Base-by-base conservation (phyloP, 192 early-diverging fungal species). In the Backusella tuberculispora region DNA sequence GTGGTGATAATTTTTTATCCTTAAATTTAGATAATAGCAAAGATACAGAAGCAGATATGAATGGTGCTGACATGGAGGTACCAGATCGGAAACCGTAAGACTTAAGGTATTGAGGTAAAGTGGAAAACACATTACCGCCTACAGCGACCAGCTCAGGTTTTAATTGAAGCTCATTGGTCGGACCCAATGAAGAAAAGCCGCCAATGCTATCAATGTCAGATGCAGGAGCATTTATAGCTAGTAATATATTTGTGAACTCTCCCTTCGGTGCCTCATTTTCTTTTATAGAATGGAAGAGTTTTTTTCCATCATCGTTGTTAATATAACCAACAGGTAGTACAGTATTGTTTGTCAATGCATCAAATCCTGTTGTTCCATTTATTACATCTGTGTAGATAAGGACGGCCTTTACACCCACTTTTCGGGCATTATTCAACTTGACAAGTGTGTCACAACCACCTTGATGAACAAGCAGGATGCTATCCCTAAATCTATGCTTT, bases 181-280 rank as follows among this genome's bases (percentile, higher is more conserved):
- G 89, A 1, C 96, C 96, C 71, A 86, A 86, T 14, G 91, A 91
- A 12, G 92, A 92, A 69, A 92, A 94, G 26, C 66, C 48, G 13
- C 93, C 92, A 14, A 95, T 79, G 5, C 38, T 24, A 45, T 47
- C 44, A 19, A 42, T 42, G 17, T 37, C 24, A 21, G 17, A 24
- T 10, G 46, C n/a, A 37, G 44, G 34, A n/a, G 65, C 76, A n/a
- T 65, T 37, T n/a, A 78, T 21, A 13, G 63, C 34, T 38, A 63
- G 19, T 17, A 78, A 15, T 12, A 24, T 40, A 7, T 67, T 73
- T 6, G 76, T 78, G 41, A 78, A 77, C 38, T 65, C 41, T 13
- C 63, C 76, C n/a, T 29, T 15, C 1, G 21, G 14, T 14, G 34
- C 24, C 37, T 66, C 42, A 60, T 26, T 60, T 26, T 24, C 26